Percentiles rank a stretch among this genome's conserved stretches.
Conservation (phyloP, 306 rosid species). For the Castanea sativa region DNA sequence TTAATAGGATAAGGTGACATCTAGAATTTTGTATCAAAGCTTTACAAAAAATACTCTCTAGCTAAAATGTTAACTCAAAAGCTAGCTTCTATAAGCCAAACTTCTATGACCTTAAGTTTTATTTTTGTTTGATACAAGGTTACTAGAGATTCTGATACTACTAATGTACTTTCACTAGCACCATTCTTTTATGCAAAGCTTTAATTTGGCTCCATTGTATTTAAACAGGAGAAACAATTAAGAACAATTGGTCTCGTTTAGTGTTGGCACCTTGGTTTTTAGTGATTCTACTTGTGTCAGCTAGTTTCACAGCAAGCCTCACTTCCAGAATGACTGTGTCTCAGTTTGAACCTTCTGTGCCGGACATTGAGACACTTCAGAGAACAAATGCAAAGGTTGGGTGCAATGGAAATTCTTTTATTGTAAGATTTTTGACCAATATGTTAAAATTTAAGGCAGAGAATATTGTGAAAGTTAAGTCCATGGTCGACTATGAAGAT, state of each 20-base stretch:
- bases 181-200: neutral
- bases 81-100: neutral
- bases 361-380: slow-evolving; percentile 38
- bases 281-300: slow-evolving; percentile 39
- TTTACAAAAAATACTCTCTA: too few species aligned
- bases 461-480: slow-evolving; percentile 32
- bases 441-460: slow-evolving; percentile 28
- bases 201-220: slow-evolving; percentile 4
- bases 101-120: neutral
- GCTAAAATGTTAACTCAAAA: too few species aligned
- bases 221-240: slow-evolving; percentile 43
- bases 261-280: slow-evolving; percentile 69
- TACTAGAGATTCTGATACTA: neutral
- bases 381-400: slow-evolving; percentile 45
- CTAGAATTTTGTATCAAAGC: too few species aligned
- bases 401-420: slow-evolving; percentile 51
- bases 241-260: slow-evolving; percentile 40
- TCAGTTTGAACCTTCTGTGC: slow-evolving; percentile 44
- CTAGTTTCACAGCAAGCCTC: slow-evolving; percentile 60
- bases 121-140: neutral
- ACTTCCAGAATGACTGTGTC: slow-evolving; percentile 54
- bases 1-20: too few species aligned
- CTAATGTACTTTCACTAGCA: neutral
- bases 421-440: slow-evolving; percentile 32
- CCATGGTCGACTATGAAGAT: slow-evolving; percentile 42